Conservation (phyloP, 345 rosid species). For the Salix exigua region DNA sequence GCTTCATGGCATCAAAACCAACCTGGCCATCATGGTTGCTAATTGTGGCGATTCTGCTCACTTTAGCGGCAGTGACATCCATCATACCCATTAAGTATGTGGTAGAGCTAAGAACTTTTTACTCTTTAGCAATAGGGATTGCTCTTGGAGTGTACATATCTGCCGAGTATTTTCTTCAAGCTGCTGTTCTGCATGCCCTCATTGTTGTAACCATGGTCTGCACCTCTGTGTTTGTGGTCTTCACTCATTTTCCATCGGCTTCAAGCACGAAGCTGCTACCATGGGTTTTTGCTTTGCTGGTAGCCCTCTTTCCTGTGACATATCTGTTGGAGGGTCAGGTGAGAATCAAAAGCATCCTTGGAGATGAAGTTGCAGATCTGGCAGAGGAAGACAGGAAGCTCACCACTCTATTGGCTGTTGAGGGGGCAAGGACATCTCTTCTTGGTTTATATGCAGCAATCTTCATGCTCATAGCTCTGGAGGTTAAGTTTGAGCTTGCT, state of each 20-base stretch:
- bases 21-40: conserved; percentile 99
- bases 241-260: conserved; percentile 98
- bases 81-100: conserved; percentile 81
- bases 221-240: conserved; percentile 80
- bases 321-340: conserved; percentile 95
- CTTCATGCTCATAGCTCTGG: conserved; percentile 94
- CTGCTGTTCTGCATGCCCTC: conserved; percentile 77
- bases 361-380: conserved; percentile 45
- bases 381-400: conserved; percentile 83
- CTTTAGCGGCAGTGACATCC: conserved; percentile 83
- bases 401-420: conserved; percentile 80
- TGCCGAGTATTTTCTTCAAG: conserved; percentile 97
- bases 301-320: conserved; percentile 93
- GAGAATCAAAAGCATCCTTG: conserved; percentile 63
- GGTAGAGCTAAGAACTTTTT: conserved; percentile 79
- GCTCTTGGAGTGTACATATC: conserved; percentile 93
- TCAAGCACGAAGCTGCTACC: conserved; percentile 95
- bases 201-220: conserved; percentile 82
- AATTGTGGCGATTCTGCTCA: conserved; percentile 71
- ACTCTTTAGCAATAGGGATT: conserved; percentile 76
- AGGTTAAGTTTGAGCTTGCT: conserved; percentile 88
- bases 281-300: conserved; percentile 92
- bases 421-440: conserved; percentile 97
- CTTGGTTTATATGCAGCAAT: conserved; percentile 96
- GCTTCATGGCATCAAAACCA: conserved; percentile 85